phyloP scores from a whole-genome alignment of 495 filamentous ascomycete species.

The Geoglossum glabrum region DNA sequence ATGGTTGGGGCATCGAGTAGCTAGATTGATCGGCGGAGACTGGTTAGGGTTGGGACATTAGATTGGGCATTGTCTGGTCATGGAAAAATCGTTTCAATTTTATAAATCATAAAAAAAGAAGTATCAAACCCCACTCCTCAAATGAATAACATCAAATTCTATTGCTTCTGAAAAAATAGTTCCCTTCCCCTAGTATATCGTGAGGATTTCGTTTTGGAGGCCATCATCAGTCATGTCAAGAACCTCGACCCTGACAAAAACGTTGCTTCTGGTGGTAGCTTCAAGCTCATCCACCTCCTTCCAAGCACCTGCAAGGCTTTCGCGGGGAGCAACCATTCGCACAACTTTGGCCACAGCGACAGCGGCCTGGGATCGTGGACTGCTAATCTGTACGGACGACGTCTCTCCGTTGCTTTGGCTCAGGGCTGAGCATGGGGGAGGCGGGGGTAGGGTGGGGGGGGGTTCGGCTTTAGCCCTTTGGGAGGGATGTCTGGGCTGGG shows the following conservation, averaged over 20 bases:
- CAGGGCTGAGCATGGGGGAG: background rate
- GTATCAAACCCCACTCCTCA: too few species aligned
- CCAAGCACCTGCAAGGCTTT: background rate
- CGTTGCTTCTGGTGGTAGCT: background rate
- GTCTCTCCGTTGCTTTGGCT: background rate
- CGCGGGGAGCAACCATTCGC: background rate
- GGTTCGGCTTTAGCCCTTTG: background rate
- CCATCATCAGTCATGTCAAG: background rate
- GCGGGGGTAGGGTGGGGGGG: background rate
- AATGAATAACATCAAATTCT: too few species aligned
- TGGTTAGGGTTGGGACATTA: too few species aligned
- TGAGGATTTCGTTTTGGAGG: background rate
- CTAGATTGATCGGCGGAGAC: too few species aligned
- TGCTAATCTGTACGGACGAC: background rate
- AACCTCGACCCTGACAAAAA: background rate
- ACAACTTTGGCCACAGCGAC: background rate
- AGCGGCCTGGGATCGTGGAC: too few species aligned
- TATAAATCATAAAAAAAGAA: too few species aligned
- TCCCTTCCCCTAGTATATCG: too few species aligned
- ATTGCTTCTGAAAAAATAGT: too few species aligned
- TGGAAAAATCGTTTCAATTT: too few species aligned
- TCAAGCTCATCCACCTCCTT: slow-evolving; percentile 1
- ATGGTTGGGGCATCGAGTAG: too few species aligned
- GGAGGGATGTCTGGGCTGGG: background rate
- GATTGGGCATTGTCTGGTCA: too few species aligned